These are phyloP conservation scores for Pelargonium cotyledonis DNA, from an alignment of 441 rosid species.

Conservation along the genomic window DNA sequence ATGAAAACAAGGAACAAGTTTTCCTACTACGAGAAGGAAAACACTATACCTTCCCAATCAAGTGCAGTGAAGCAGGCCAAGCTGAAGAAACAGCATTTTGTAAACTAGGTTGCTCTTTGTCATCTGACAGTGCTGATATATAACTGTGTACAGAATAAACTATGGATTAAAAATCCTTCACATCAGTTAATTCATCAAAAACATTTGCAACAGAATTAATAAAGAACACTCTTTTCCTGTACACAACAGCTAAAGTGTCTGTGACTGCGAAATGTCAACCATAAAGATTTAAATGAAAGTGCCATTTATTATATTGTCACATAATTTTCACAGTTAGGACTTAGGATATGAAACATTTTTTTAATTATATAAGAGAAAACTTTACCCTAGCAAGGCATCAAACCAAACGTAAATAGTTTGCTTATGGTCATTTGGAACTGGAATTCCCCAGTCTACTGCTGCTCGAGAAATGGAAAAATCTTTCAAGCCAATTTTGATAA, in stretches of 20 bases:
- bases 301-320: no score
- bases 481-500: conserved; percentile 77
- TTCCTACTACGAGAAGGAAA: not conserved
- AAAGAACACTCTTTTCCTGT: not conserved
- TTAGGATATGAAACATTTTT: not conserved
- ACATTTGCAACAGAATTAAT: conserved; percentile 8
- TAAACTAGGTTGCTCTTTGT: conserved; percentile 44
- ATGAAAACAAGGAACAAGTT: not conserved
- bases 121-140: conserved; percentile 73
- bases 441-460: conserved; percentile 95
- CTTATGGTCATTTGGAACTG: conserved; percentile 76
- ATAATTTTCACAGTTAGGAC: no score
- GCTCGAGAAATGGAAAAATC: conserved; percentile 95
- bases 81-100: conserved; percentile 65
- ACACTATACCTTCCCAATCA: conserved; percentile 78
- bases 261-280: no score
- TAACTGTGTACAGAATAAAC: conserved; percentile 42
- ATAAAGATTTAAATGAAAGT: no score
- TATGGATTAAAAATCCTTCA: conserved; percentile 6
- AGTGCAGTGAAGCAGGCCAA: conserved; percentile 95
- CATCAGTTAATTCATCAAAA: not conserved
- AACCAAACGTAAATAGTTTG: conserved; percentile 98
- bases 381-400: conserved; percentile 90
- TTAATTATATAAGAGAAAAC: not conserved
- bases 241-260: not conserved